phyloP scores from a whole-genome alignment of 345 rosid species.

The Eucalyptus cloeziana region DNA sequence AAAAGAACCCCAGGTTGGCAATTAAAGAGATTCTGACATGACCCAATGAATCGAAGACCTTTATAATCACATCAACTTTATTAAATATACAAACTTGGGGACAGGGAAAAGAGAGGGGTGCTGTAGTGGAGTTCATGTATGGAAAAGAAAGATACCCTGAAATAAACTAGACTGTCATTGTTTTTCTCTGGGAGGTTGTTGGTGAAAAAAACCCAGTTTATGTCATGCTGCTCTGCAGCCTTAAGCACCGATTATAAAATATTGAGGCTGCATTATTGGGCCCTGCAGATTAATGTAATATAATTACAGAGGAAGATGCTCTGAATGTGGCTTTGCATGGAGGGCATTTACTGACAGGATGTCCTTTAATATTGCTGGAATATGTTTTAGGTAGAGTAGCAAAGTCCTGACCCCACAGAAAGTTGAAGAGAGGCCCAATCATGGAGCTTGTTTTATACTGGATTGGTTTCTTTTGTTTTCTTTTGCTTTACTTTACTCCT shows the following conservation, averaged over 20 bases:
- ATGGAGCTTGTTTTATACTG: background rate
- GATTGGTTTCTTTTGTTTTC: background rate
- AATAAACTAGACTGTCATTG: background rate
- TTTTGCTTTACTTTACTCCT: background rate
- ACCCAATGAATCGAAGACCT: constrained; percentile 20
- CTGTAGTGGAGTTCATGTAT: constrained; percentile 38
- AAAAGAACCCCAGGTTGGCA: constrained; percentile 59
- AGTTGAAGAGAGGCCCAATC: background rate
- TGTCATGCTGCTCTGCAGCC: background rate
- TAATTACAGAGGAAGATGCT: constrained; percentile 21
- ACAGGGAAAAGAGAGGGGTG: background rate
- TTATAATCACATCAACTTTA: background rate
- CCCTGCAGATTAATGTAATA: constrained; percentile 7
- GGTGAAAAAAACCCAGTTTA: constrained; percentile 6
- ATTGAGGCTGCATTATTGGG: constrained; percentile 27
- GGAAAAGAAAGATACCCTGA: constrained; percentile 19
- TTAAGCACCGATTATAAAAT: background rate
- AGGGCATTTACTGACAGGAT: constrained; percentile 1
- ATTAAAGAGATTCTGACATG: constrained; percentile 40
- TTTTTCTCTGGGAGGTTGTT: background rate
- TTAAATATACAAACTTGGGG: background rate
- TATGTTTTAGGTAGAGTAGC: background rate
- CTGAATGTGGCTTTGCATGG: constrained; percentile 17
- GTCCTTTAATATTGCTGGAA: background rate
- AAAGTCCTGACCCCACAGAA: background rate